These are phyloP conservation scores for Lophiostoma macrostomum DNA, from an alignment of 495 filamentous ascomycete species.

Conservation along the genomic window DNA sequence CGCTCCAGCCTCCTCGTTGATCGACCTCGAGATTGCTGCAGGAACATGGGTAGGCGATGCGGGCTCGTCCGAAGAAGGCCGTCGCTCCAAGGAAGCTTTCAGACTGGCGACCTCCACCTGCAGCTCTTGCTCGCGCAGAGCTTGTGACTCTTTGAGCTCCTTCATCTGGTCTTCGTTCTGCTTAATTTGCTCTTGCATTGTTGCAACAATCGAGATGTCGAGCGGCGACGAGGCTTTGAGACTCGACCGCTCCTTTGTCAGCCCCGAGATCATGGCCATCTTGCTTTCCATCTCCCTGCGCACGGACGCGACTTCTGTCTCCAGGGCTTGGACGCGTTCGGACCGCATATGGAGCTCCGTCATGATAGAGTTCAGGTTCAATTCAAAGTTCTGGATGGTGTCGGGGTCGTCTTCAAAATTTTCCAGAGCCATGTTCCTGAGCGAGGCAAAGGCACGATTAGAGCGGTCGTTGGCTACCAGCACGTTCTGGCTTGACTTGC, in stretches of 20 bases:
- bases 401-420: slow-evolving; percentile 80
- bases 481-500: slow-evolving; percentile 90
- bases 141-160: slow-evolving; percentile 68
- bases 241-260: slow-evolving; percentile 87
- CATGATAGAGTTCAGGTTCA: slow-evolving; percentile 87
- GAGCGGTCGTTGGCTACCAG: slow-evolving; percentile 80
- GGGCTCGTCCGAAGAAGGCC: slow-evolving; percentile 9
- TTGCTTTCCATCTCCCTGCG: slow-evolving; percentile 97
- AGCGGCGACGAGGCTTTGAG: slow-evolving; percentile 79
- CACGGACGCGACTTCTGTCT: slow-evolving; percentile 75
- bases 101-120: slow-evolving; percentile 65
- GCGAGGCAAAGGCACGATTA: slow-evolving; percentile 83
- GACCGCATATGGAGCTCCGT: slow-evolving; percentile 84
- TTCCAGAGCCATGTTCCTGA: slow-evolving; percentile 82
- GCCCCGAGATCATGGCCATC: slow-evolving; percentile 87
- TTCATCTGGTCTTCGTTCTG: slow-evolving; percentile 79
- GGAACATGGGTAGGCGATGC: slow-evolving; percentile 21
- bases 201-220: slow-evolving; percentile 88
- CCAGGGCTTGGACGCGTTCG: slow-evolving; percentile 83
- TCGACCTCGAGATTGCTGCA: slow-evolving; percentile 20
- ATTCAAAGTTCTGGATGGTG: slow-evolving; percentile 85
- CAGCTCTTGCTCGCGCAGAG: slow-evolving; percentile 69
- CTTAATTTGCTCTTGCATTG: slow-evolving; percentile 80
- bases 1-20: slow-evolving; percentile 33
- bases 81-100: slow-evolving; percentile 43